phyloP scores from a whole-genome alignment of 2,329 filamentous ascomycete genomes.

The Lachnellula cervina region DNA sequence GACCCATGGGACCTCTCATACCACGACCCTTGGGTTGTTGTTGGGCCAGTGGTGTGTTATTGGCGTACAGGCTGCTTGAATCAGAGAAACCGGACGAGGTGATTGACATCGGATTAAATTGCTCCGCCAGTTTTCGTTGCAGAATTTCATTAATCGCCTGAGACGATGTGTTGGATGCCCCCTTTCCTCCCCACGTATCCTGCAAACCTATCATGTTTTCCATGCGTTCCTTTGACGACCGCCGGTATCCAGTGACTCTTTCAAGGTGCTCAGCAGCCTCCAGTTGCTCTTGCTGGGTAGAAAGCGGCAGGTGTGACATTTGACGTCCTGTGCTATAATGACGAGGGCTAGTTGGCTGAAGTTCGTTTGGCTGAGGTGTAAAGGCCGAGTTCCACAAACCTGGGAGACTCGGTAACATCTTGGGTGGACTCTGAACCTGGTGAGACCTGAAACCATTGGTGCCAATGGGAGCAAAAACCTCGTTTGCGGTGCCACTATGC shows the following conservation, averaged over 20 bases:
- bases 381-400: conserved; percentile 43
- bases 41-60: conserved; percentile 36
- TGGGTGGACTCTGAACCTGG: conserved; percentile 25
- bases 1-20: background rate
- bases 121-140: conserved; percentile 22
- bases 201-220: background rate
- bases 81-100: conserved; percentile 41
- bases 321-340: conserved; percentile 29
- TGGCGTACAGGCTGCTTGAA: conserved; percentile 46
- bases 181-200: conserved; percentile 13
- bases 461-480: conserved; percentile 42
- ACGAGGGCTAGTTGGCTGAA: conserved; percentile 34
- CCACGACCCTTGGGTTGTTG: conserved; percentile 6
- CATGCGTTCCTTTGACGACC: background rate
- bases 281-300: conserved; percentile 18
- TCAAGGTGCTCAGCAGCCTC: conserved; percentile 24
- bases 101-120: conserved; percentile 16
- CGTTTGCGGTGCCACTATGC: conserved; percentile 47
- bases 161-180: conserved; percentile 6
- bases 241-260: conserved; percentile 16
- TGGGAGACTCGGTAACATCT: conserved; percentile 34
- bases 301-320: conserved; percentile 30
- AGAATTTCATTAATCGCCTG: conserved; percentile 20
- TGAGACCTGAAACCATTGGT: conserved; percentile 32
- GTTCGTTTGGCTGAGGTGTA: conserved; percentile 38